These are phyloP conservation scores for Aspergillaceae sp. DNA, from an alignment of 2,329 filamentous ascomycete genomes.

Conservation along the genomic window DNA sequence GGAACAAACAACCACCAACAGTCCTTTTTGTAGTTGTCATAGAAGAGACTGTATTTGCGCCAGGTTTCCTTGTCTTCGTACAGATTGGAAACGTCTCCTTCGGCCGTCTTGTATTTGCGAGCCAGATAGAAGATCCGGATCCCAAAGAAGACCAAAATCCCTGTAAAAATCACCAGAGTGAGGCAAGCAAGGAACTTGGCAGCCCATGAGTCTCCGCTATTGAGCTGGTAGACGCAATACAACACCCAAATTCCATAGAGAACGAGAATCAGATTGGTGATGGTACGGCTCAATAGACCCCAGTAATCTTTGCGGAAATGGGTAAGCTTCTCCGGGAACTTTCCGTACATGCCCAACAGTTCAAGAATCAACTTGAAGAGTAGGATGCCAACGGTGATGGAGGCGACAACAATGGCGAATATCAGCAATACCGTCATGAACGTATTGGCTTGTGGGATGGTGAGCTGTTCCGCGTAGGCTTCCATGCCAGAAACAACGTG, in stretches of 20 bases:
- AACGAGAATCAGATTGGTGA: conserved; percentile 81
- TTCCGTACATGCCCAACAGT: conserved; percentile 80
- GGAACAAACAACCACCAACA: conserved; percentile 98
- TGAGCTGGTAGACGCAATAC: conserved; percentile 95
- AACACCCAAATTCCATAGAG: conserved; percentile 93
- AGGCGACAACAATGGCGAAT: conserved; percentile 76
- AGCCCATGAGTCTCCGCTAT: conserved; percentile 85
- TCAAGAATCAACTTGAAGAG: conserved; percentile 88
- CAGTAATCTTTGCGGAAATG: conserved; percentile 95
- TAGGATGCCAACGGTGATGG: conserved; percentile 76
- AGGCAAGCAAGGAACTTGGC: conserved; percentile 75
- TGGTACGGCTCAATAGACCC: conserved; percentile 79
- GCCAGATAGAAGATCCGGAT: conserved; percentile 75
- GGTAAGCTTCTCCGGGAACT: conserved; percentile 67
- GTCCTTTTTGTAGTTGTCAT: conserved; percentile 85
- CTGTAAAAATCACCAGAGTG: conserved; percentile 73
- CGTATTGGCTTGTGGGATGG: conserved; percentile 78
- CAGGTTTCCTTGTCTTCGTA: conserved; percentile 86
- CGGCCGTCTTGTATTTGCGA: conserved; percentile 60
- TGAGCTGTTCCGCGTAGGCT: conserved; percentile 72
- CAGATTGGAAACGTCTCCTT: conserved; percentile 64
- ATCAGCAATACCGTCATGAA: conserved; percentile 93
- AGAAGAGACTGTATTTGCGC: conserved; percentile 95
- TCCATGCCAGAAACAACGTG: conserved; percentile 65
- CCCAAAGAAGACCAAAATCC: conserved; percentile 69